Evolutionary conservation across 139 green algal species (phyloP).

Genomic region (Ulvella scutata): DNA sequence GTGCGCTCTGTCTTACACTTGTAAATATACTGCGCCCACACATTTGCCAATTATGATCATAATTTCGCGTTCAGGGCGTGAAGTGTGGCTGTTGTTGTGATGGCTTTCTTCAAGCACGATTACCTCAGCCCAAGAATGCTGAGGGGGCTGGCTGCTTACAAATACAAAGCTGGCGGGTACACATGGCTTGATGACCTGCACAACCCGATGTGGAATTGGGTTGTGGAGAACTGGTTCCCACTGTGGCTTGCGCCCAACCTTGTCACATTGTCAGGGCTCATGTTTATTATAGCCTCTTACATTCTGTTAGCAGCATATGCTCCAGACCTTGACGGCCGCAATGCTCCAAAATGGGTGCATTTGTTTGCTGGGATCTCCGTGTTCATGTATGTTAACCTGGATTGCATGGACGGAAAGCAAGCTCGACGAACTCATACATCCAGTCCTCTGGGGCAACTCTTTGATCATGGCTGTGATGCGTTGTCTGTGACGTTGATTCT

Average conservation of each 20-base stretch:
- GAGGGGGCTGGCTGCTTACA: slow-evolving; percentile 52
- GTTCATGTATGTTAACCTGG: slow-evolving; percentile 67
- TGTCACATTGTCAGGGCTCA: slow-evolving; percentile 67
- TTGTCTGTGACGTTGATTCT: slow-evolving; percentile 64
- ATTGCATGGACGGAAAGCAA: slow-evolving; percentile 92
- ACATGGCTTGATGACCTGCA: slow-evolving; percentile 66
- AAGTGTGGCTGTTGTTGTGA: too few relatives aligned
- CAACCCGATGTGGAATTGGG: slow-evolving; percentile 59
- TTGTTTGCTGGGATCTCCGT: slow-evolving; percentile 24
- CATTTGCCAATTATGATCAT: too few relatives aligned
- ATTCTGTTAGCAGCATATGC: slow-evolving; percentile 26
- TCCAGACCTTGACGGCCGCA: slow-evolving; percentile 36
- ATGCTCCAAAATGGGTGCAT: slow-evolving; percentile 47
- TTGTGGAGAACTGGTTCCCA: slow-evolving; percentile 35
- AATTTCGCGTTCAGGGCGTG: too few relatives aligned
- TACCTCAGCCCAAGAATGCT: slow-evolving; percentile 18
- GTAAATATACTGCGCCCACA: too few relatives aligned
- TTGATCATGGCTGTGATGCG: slow-evolving; percentile 91
- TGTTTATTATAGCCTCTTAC: slow-evolving; percentile 43
- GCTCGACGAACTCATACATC: slow-evolving; percentile 72
- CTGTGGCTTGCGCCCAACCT: slow-evolving; percentile 87
- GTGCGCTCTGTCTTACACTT: too few relatives aligned
- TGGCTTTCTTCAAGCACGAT: too few relatives aligned
- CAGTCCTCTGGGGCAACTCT: slow-evolving; percentile 85
- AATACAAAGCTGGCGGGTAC: slow-evolving; percentile 71